phyloP scores from a whole-genome alignment of 257 asterid species.

The Rauvolfia tetraphylla region DNA sequence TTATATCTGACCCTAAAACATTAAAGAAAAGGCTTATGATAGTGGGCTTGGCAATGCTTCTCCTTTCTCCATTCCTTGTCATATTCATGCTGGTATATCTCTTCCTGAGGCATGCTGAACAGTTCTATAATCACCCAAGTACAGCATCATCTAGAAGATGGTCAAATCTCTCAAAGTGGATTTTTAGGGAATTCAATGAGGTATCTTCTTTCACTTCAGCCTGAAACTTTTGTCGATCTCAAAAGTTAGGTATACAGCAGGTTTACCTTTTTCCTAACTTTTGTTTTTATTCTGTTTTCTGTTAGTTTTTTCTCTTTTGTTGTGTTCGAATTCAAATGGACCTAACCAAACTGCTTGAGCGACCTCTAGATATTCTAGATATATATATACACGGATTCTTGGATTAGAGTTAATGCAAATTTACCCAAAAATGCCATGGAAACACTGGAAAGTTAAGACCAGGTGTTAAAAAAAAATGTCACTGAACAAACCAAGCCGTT shows the following conservation, averaged over 20 bases:
- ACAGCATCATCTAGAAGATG: constrained; percentile 94
- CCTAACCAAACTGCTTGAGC: not conserved
- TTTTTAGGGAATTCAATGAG: constrained; percentile 95
- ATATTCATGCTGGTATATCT: constrained; percentile 96
- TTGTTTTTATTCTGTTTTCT: not conserved
- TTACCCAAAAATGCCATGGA: not conserved
- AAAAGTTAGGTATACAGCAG: not conserved
- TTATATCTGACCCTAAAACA: constrained; percentile 73
- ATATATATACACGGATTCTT: not conserved
- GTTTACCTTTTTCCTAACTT: not conserved
- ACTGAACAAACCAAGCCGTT: not conserved
- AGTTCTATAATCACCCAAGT: constrained; percentile 94
- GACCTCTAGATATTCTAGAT: not conserved
- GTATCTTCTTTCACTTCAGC: constrained; percentile 32
- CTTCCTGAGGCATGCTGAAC: constrained; percentile 96
- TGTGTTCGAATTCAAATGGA: not conserved
- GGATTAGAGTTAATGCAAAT: no score
- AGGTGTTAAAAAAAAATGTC: not conserved
- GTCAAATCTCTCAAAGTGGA: constrained; percentile 98
- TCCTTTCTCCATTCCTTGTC: constrained; percentile 89
- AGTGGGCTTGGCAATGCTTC: constrained; percentile 75
- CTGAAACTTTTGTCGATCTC: not conserved
- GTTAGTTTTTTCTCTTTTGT: no score
- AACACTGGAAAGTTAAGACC: not conserved
- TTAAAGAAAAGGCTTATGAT: constrained; percentile 84